Conservation (phyloP, 2,329 filamentous ascomycete species). For the Colletotrichum viniferum region DNA sequence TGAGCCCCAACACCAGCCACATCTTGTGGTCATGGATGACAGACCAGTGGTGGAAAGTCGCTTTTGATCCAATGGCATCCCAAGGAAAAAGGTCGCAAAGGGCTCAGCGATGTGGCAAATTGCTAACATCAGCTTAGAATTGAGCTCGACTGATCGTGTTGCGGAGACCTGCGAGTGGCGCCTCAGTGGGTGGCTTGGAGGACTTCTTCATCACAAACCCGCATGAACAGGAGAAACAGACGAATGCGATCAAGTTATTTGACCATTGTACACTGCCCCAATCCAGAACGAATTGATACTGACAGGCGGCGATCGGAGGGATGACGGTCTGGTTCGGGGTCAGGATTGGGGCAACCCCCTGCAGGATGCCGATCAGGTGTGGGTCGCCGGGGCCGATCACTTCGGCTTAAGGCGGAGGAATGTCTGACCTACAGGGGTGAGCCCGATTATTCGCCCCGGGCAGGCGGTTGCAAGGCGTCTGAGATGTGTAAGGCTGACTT, state of each 20-base stretch:
- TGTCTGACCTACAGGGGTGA: neutral
- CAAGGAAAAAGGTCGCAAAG: neutral
- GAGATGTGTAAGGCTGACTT: neutral
- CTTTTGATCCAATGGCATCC: neutral
- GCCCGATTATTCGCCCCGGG: neutral
- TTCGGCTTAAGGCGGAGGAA: neutral
- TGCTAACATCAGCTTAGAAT: neutral
- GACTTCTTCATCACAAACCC: neutral
- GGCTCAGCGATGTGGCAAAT: neutral
- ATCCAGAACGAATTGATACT: neutral
- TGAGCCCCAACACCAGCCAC: neutral
- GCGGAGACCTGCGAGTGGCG: neutral
- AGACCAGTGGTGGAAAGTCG: neutral
- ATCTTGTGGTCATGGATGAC: neutral
- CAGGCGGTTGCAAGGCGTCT: neutral
- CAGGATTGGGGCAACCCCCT: neutral
- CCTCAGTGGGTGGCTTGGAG: neutral
- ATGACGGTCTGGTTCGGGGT: neutral
- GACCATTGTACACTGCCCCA: neutral
- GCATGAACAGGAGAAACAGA: neutral
- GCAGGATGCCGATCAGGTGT: conserved; percentile 3
- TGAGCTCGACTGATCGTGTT: neutral
- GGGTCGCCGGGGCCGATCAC: neutral
- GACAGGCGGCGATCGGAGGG: neutral
- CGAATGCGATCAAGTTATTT: neutral